A percentile compares a stretch with the other conserved stretches of the same genome.
Evolutionary conservation across 352 stramenopile species (phyloP).

Genomic region (Pythium coloratum): DNA sequence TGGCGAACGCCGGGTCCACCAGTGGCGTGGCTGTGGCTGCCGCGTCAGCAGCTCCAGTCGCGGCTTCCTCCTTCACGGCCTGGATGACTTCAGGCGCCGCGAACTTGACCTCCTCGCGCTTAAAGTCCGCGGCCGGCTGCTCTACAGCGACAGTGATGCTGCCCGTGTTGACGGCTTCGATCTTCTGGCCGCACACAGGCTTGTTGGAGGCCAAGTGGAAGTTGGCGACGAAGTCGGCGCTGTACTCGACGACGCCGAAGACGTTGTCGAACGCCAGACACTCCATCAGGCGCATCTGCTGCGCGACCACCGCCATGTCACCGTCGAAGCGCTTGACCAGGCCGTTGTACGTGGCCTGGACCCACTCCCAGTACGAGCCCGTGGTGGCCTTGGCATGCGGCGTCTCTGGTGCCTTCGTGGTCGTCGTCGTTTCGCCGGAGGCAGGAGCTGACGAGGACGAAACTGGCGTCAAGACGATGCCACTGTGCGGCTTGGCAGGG

Average conservation of each 20-base stretch:
- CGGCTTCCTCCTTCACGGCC: conserved; percentile 32
- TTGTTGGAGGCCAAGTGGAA: conserved; percentile 51
- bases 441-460: no score
- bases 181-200: conserved; percentile 45
- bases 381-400: conserved; percentile 38
- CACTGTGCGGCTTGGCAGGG: neutral
- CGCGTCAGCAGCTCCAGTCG: neutral
- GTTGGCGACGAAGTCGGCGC: conserved; percentile 50
- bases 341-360: conserved; percentile 57
- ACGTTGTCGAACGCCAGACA: conserved; percentile 59
- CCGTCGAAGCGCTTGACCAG: conserved; percentile 57
- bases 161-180: conserved; percentile 51
- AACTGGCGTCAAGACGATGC: no score
- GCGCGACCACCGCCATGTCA: conserved; percentile 56
- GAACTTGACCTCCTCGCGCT: conserved; percentile 45
- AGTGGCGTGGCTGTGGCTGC: conserved; percentile 21
- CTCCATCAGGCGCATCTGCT: conserved; percentile 65
- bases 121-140: conserved; percentile 40
- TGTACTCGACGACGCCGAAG: conserved; percentile 49
- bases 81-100: conserved; percentile 44
- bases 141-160: conserved; percentile 45
- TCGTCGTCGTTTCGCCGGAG: no score
- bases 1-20: conserved; percentile 36
- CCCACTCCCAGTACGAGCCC: conserved; percentile 65
- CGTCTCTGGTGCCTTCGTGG: no score